A percentile compares a stretch with the other conserved stretches of the same genome.
Evolutionary conservation across 1,284 basidiomycete species (phyloP).

Genomic region (Hypsizygus ulmarius): DNA sequence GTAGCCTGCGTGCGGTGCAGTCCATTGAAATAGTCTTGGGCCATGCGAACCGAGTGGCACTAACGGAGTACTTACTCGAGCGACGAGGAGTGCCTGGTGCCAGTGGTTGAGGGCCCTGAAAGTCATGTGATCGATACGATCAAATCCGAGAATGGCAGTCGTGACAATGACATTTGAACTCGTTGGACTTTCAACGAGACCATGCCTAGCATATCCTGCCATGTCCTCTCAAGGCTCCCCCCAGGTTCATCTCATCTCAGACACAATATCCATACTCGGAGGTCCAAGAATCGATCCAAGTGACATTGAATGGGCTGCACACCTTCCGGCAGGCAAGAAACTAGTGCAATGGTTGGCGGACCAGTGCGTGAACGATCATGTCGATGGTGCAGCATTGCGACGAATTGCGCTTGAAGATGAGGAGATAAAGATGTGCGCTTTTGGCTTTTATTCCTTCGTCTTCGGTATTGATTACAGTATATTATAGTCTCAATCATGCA

Average conservation of each 20-base stretch:
- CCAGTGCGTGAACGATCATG: conserved; percentile 15
- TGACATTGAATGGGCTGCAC: conserved; percentile 24
- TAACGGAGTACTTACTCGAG: no score
- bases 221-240: no score
- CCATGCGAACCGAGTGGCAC: no score
- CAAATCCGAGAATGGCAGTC: no score
- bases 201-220: no score
- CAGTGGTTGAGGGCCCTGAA: no score
- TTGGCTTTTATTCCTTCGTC: background rate
- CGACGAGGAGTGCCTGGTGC: no score
- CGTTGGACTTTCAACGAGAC: no score
- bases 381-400: conserved; percentile 15
- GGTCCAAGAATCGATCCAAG: conserved; percentile 20
- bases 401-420: conserved; percentile 24
- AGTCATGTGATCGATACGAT: no score
- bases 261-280: conserved; percentile 21
- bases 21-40: no score
- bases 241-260: conserved; percentile 1
- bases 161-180: no score
- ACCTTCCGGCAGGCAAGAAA: conserved; percentile 24
- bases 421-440: conserved; percentile 24
- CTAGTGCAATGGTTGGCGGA: conserved; percentile 28
- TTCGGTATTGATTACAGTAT: background rate
- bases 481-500: conserved; percentile 6
- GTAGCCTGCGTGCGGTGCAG: no score